Evolutionary conservation across 2,329 filamentous ascomycete genomes (phyloP).

Genomic region (Nothophaeocryptopus gaeumannii): DNA sequence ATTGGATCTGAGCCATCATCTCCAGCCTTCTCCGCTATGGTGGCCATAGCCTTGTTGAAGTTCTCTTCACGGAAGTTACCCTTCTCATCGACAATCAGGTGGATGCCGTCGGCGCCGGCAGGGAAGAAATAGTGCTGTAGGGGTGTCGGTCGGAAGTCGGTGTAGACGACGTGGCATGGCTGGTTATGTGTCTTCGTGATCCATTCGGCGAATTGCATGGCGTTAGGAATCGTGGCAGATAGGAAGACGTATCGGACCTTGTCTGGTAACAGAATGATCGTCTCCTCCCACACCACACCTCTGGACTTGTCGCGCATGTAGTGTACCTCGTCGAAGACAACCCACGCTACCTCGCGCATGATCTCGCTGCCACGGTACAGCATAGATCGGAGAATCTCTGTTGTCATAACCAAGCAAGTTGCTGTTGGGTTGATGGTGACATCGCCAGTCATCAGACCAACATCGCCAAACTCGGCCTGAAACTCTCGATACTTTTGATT

Average conservation of each 20-base stretch:
- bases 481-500: constrained; percentile 99
- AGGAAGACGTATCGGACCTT: constrained; percentile 99
- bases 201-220: constrained; percentile 99
- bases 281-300: constrained; percentile 99
- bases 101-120: constrained; percentile 84
- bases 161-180: constrained; percentile 98
- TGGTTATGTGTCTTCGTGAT: constrained; percentile 97
- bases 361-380: constrained; percentile 97
- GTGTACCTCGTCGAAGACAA: constrained; percentile 97
- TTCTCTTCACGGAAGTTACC: constrained; percentile 95
- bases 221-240: constrained; percentile 96
- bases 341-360: constrained; percentile 98
- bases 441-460: constrained; percentile 97
- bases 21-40: constrained; percentile 83
- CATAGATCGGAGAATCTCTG: constrained; percentile 98
- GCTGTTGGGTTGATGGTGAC: constrained; percentile 99
- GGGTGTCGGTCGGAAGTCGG: constrained; percentile 94
- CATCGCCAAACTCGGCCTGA: constrained; percentile 89
- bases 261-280: constrained; percentile 94
- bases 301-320: constrained; percentile 92
- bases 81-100: constrained; percentile 94
- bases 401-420: constrained; percentile 98
- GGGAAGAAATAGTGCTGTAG: constrained; percentile 98
- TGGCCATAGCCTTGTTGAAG: constrained; percentile 91
- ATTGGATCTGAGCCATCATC: constrained; percentile 75